Evolutionary conservation across 1,284 basidiomycete genomes (phyloP).

Genomic region (Ustilago esculenta): DNA sequence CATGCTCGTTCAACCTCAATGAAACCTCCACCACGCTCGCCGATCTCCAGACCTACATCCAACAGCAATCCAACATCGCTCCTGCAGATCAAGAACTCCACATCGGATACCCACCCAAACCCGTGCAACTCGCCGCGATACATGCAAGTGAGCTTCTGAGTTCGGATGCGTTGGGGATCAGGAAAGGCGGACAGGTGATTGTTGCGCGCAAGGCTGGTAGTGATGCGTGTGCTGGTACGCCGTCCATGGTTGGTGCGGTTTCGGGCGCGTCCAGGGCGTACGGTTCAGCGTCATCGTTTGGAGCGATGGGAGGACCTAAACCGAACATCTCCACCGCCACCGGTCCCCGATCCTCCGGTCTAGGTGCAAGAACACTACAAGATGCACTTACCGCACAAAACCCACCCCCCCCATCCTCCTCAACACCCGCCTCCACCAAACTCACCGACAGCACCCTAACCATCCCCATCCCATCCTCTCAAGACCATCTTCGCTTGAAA

Average conservation of each 20-base stretch:
- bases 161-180: slow-evolving; percentile 13
- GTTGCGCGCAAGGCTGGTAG: slow-evolving; percentile 14
- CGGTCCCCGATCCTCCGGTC: slow-evolving; percentile 10
- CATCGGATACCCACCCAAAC: slow-evolving; percentile 43
- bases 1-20: slow-evolving; percentile 25
- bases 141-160: slow-evolving; percentile 1
- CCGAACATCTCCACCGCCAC: slow-evolving; percentile 24
- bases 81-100: slow-evolving; percentile 39
- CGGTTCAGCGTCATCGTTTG: slow-evolving; percentile 11
- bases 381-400: slow-evolving; percentile 21
- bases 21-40: slow-evolving; percentile 12
- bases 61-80: slow-evolving; percentile 16
- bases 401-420: background rate
- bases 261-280: background rate
- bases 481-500: slow-evolving; percentile 26
- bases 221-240: background rate
- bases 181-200: slow-evolving; percentile 43
- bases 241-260: background rate
- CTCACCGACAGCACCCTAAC: slow-evolving; percentile 27
- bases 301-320: slow-evolving; percentile 14
- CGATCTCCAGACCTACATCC: slow-evolving; percentile 24
- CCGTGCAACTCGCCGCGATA: slow-evolving; percentile 4
- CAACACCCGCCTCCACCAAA: background rate
- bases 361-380: slow-evolving; percentile 19
- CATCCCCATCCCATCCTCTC: slow-evolving; percentile 9